Base-by-base conservation (phyloP, 1,139 yeast genomes). In the Sporopachydermia cereana region DNA sequence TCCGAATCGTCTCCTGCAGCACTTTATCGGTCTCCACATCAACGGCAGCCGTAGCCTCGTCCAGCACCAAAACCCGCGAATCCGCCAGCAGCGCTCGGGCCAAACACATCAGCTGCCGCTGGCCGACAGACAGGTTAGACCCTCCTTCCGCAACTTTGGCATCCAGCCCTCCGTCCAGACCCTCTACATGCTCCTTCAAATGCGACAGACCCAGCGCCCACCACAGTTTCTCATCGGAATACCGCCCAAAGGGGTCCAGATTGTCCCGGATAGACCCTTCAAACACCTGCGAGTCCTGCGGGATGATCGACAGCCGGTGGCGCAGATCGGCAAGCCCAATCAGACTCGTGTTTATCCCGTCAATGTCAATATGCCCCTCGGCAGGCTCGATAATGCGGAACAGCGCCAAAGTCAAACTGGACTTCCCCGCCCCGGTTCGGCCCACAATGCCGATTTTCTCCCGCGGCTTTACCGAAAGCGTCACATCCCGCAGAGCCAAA, bases 1-100 rank as follows among this genome's bases (percentile, higher is more conserved):
- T 66, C 61, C 96, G 75, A 47, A 89, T 89, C 0, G 96, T 89
- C 55, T 81, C 79, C 65, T 89, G 97, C 45, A 89, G 72, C 42
- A 88, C 74, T 54, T 80, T 69, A 62, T 91, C 98, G 1, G 98
- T 91, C 58, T 88, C 94, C 27, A 88, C 96, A 63, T 91, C 98
- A 44, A 91, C 96, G 2, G 96, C 95, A 2, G 97, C 96, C 2
- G 97, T 89, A 14, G 97, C 97, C 65, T 91, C 98, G 62, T 91
- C 98, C 54, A 89, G 68, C 5, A 88, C 85, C 50, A 88, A 69
- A 43, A 89, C 76, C 53, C 79, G 79, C 3, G 94, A 79, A 23
- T 85, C 83, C 45, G 84, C 81, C 54, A 86, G 70, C 52, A 89
- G 66, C 0, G 95, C 96, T 56, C 96, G 73, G 0, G 96, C 95